Conservation (phyloP, 345 rosid species). For the Populus simonii region DNA sequence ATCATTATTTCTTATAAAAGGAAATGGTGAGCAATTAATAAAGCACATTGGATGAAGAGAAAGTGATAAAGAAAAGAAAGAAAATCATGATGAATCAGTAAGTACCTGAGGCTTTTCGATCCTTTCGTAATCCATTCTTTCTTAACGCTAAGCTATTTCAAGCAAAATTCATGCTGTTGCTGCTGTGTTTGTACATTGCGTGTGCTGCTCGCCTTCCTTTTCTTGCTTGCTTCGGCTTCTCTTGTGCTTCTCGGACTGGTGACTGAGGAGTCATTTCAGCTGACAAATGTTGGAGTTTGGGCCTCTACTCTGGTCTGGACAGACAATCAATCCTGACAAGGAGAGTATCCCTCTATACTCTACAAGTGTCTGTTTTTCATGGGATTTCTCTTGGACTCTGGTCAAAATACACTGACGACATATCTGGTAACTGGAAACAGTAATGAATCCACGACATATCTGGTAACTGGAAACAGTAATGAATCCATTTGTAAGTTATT, state of each 20-base stretch:
- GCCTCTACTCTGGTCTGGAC: neutral
- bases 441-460: no score
- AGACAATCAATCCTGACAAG: neutral
- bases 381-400: neutral
- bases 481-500: no score
- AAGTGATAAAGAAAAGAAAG: conserved; percentile 14
- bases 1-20: neutral
- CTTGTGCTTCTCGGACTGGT: neutral
- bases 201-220: neutral
- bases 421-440: no score
- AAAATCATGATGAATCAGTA: neutral
- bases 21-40: neutral
- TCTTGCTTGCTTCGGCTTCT: neutral
- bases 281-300: neutral
- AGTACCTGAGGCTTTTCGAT: conserved; percentile 66
- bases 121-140: conserved; percentile 78
- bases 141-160: neutral
- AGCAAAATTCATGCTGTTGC: neutral
- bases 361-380: neutral
- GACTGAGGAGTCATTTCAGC: neutral
- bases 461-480: no score
- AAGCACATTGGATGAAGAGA: conserved; percentile 17
- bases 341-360: neutral
- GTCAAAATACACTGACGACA: neutral
- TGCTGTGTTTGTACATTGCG: neutral